phyloP scores from a whole-genome alignment of 163 green algal species.

The Botryococcus braunii region DNA sequence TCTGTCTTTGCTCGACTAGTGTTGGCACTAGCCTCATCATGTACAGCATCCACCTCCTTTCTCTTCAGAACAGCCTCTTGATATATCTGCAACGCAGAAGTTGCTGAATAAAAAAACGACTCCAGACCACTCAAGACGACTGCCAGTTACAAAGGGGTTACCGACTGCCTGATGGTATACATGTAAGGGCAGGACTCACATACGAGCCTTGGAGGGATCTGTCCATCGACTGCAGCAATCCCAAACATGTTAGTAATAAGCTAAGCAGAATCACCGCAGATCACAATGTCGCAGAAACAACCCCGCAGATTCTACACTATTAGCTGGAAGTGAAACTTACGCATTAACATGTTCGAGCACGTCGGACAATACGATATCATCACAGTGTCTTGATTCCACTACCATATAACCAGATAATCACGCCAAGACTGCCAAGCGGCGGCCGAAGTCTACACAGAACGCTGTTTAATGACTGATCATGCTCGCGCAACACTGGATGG shows the following conservation, averaged over 20 bases:
- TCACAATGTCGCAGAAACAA: not conserved
- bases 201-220: not conserved
- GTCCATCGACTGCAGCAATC: not conserved
- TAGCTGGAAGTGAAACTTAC: slow-evolving; percentile 24
- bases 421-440: too few species aligned
- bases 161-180: slow-evolving; percentile 73
- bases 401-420: too few species aligned
- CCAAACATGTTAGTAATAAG: not conserved
- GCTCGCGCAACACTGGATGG: too few species aligned
- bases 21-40: slow-evolving; percentile 78
- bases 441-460: too few species aligned
- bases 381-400: too few species aligned
- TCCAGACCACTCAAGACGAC: not conserved
- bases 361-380: slow-evolving; percentile 89
- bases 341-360: slow-evolving; percentile 79
- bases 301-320: not conserved
- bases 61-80: slow-evolving; percentile 50
- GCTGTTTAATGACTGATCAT: too few species aligned
- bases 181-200: slow-evolving; percentile 82
- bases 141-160: slow-evolving; percentile 6
- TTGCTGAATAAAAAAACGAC: not conserved
- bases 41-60: slow-evolving; percentile 88
- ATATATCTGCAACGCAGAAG: slow-evolving; percentile 38
- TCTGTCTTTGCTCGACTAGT: slow-evolving; percentile 77
- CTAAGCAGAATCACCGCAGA: not conserved